Evolutionary conservation across 1,284 basidiomycete genomes (phyloP), one percentile per base, ranked within the genome.

Genomic region (Meripilus lineatus): DNA sequence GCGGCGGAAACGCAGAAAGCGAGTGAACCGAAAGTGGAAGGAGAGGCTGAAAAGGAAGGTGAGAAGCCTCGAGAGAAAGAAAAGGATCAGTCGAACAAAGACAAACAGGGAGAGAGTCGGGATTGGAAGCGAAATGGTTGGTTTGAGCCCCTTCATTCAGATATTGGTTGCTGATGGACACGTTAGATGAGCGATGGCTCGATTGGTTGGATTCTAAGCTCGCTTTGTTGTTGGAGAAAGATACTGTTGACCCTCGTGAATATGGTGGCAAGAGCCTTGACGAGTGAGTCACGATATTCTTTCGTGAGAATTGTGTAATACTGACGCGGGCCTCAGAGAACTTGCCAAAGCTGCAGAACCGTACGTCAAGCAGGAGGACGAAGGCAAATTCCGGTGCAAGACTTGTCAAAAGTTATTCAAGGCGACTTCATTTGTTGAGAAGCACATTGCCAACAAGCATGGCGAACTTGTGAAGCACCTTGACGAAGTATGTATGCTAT

Each of bases 351-450:
- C 80, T 20, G 81, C 82, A 18, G 86, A 87, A 49, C 82, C 79
- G 2, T 75, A 78, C 60, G 80, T 96, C 61, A 94, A 93, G 66
- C 88, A 93, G 63, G 94, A 97, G 66, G 93, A 94, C 50, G 89
- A 93, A 64, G 89, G 86, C 56, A 96, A 95, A 62, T 96, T 90
- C 70, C 77, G 94, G 53, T 97, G 93, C 71, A 93, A 91, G 70
- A 86, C 84, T 40, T 97, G 93, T 64, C 81, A 83, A 65, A 97
- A 97, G 70, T 73, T 97, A 14, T 97, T 97, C 81, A 93, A 93
- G 62, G 94, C 92, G 4, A 87, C 89, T 18, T 83, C 92, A 33
- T 97, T 95, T 66, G 88, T 97, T 41, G 90, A 94, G 69, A 97
- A 97, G 69, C 92, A 95, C 61, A 84, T 94, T 51, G 79, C 84